phyloP scores from a whole-genome alignment of 305 asterid genomes.

The Rubia tinctorum region DNA sequence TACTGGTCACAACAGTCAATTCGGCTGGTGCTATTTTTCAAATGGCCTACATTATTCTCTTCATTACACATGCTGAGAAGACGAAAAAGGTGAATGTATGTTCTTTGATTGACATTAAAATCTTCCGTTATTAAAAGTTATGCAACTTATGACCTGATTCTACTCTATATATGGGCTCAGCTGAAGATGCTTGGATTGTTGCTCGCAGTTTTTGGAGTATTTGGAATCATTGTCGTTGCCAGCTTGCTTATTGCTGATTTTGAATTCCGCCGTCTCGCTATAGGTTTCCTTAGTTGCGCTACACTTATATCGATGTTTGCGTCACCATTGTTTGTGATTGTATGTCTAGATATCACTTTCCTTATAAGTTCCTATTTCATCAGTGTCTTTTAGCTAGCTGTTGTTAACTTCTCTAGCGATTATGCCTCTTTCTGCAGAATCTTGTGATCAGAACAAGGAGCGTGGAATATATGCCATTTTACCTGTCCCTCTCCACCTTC shows the following conservation, averaged over 20 bases:
- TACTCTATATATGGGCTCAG: constrained; percentile 25
- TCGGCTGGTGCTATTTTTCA: constrained; percentile 58
- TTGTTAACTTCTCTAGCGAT: background rate
- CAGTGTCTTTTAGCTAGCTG: background rate
- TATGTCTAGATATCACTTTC: constrained; percentile 22
- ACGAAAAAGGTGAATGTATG: constrained; percentile 31
- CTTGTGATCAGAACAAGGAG: constrained; percentile 59
- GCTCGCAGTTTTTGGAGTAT: constrained; percentile 34
- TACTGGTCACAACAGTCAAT: constrained; percentile 58
- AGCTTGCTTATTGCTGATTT: constrained; percentile 45
- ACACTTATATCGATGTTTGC: constrained; percentile 72
- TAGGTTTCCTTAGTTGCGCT: constrained; percentile 56
- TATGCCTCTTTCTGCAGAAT: constrained; percentile 36
- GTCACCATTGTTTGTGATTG: constrained; percentile 60
- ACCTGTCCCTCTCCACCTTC: constrained; percentile 54
- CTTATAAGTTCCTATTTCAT: background rate
- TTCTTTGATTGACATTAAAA: background rate
- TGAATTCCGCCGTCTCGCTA: constrained; percentile 36
- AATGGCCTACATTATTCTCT: constrained; percentile 41
- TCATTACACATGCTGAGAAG: constrained; percentile 41
- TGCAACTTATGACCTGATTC: background rate
- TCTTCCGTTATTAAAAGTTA: background rate
- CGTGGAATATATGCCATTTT: constrained; percentile 66
- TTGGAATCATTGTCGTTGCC: constrained; percentile 38
- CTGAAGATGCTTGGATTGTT: constrained; percentile 45